Conservation (phyloP, 148 eudicot species). For the Silene latifolia region DNA sequence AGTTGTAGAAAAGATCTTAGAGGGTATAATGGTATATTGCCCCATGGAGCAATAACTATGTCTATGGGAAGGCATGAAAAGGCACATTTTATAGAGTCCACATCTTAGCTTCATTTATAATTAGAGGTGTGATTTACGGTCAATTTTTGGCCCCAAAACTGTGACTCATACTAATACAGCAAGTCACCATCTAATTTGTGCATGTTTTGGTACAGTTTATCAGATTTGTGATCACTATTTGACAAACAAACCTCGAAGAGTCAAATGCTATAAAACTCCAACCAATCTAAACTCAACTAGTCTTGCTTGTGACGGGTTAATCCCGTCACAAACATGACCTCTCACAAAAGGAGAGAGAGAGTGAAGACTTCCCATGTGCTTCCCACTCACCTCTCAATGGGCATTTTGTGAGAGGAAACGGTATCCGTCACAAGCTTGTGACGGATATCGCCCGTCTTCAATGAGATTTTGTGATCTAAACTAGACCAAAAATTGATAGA, state of each 20-base stretch:
- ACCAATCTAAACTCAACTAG: too few species aligned
- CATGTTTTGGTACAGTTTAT: background rate
- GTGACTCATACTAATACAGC: background rate
- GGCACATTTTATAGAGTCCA: background rate
- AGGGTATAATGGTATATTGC: background rate
- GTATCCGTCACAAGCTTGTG: too few species aligned
- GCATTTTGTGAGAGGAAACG: too few species aligned
- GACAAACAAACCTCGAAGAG: background rate
- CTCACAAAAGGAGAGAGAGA: too few species aligned
- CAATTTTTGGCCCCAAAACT: background rate
- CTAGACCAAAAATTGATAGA: too few species aligned
- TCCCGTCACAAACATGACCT: too few species aligned
- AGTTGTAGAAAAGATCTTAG: too few species aligned
- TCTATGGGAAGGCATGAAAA: background rate
- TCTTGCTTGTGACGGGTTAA: too few species aligned
- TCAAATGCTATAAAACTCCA: background rate
- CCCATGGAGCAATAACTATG: background rate
- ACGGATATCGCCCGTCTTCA: too few species aligned
- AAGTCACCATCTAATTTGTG: background rate
- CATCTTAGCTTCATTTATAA: background rate
- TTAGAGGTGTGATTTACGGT: background rate
- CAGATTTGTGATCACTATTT: background rate
- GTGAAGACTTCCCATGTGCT: too few species aligned
- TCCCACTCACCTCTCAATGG: too few species aligned
- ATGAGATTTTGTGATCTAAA: too few species aligned